A percentile compares a stretch with the other conserved stretches of the same genome.
Conservation (phyloP, 257 asterid genomes). For the Haberlea rhodopensis region DNA sequence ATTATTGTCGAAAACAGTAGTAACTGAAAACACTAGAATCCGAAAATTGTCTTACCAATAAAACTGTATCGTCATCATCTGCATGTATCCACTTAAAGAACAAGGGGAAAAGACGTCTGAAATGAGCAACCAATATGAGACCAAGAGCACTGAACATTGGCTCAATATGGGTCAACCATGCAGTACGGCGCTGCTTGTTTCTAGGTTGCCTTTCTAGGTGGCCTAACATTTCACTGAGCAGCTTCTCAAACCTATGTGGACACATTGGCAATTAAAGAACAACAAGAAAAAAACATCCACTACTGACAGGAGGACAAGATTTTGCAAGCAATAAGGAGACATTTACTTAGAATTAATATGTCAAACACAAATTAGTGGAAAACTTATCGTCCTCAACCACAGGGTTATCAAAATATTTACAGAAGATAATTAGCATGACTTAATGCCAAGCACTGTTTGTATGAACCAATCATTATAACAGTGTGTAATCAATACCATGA, state of each 20-base stretch:
- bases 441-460: constrained; percentile 5
- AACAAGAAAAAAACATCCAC: constrained; percentile 4
- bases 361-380: constrained; percentile 3
- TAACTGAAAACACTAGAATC: constrained; percentile 1
- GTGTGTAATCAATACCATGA: constrained; percentile 49
- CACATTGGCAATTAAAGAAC: constrained; percentile 7
- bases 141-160: constrained; percentile 68
- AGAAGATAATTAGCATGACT: constrained; percentile 8
- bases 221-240: constrained; percentile 77
- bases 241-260: constrained; percentile 68
- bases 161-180: constrained; percentile 74
- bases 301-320: constrained; percentile 5
- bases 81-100: constrained; percentile 91
- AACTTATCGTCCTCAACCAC: background rate
- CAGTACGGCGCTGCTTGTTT: constrained; percentile 73
- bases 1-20: background rate
- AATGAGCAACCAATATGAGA: constrained; percentile 73
- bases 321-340: background rate
- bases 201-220: constrained; percentile 94
- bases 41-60: constrained; percentile 54
- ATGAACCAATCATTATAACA: background rate
- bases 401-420: background rate
- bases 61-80: constrained; percentile 81
- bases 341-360: background rate
- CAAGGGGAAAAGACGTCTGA: constrained; percentile 78